Conservation (phyloP, 108 stramenopile species). For the Discostella stelligeroides region DNA sequence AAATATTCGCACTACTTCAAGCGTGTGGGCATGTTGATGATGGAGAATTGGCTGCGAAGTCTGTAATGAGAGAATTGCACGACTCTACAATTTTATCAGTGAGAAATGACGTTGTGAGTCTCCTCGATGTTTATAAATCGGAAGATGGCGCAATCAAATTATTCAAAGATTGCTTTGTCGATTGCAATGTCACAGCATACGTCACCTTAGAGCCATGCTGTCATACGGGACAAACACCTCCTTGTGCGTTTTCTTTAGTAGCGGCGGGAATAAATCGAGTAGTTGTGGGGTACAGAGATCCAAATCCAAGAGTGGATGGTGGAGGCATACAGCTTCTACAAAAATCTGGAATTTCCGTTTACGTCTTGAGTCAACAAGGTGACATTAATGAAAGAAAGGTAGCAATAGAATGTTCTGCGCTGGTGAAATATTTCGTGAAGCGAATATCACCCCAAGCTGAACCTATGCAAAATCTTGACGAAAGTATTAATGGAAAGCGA, state of each 20-base stretch:
- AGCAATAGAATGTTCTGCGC: constrained; percentile 49
- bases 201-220: constrained; percentile 93
- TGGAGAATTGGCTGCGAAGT: constrained; percentile 64
- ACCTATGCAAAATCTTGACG: constrained; percentile 32
- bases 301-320: constrained; percentile 86
- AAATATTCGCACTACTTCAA: constrained; percentile 86
- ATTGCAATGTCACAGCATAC: constrained; percentile 77
- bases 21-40: constrained; percentile 66
- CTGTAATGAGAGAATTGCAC: constrained; percentile 46
- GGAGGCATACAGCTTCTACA: constrained; percentile 75
- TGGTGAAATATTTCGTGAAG: constrained; percentile 71
- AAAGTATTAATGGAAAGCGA: constrained; percentile 58
- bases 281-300: constrained; percentile 85
- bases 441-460: constrained; percentile 62
- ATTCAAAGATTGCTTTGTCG: constrained; percentile 48
- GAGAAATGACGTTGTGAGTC: constrained; percentile 19
- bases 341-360: constrained; percentile 69
- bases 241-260: constrained; percentile 74
- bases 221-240: constrained; percentile 85
- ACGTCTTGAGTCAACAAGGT: constrained; percentile 35
- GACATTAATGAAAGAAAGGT: constrained; percentile 9
- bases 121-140: constrained; percentile 51
- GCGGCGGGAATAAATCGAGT: constrained; percentile 75
- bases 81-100: neutral
- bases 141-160: constrained; percentile 55